Evolutionary conservation across 495 filamentous ascomycete genomes (phyloP).

Genomic region (Symbiotaphrina buchneri): DNA sequence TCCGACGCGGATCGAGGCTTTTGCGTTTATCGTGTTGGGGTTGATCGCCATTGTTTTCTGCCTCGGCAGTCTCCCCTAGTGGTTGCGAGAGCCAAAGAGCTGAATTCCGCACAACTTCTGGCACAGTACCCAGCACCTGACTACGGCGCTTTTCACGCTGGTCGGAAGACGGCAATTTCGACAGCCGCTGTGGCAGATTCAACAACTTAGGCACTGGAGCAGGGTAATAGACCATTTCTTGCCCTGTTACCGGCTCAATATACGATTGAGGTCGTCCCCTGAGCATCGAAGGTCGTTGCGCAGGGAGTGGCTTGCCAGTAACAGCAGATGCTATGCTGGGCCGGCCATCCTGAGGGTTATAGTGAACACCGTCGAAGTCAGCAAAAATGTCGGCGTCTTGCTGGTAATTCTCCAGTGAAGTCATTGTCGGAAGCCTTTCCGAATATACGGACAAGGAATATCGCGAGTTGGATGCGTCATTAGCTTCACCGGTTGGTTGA

Average conservation of each 20-base stretch:
- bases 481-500: too few species aligned
- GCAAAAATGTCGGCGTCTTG: slow-evolving; percentile 51
- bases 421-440: too few species aligned
- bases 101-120: slow-evolving; percentile 9
- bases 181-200: slow-evolving; percentile 75
- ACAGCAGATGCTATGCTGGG: slow-evolving; percentile 4
- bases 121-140: slow-evolving; percentile 13
- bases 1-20: slow-evolving; percentile 7
- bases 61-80: slow-evolving; percentile 6
- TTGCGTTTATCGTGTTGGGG: neutral
- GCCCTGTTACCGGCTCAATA: slow-evolving; percentile 36
- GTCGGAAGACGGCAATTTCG: slow-evolving; percentile 38
- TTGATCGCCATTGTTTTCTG: slow-evolving; percentile 4
- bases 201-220: slow-evolving; percentile 85
- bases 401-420: slow-evolving; percentile 45
- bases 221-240: slow-evolving; percentile 84
- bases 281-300: slow-evolving; percentile 10
- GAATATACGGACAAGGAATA: too few species aligned
- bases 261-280: slow-evolving; percentile 19
- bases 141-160: slow-evolving; percentile 49
- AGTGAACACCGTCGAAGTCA: slow-evolving; percentile 91
- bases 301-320: slow-evolving; percentile 6
- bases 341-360: slow-evolving; percentile 8
- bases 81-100: slow-evolving; percentile 25
- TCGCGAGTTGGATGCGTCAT: too few species aligned